phyloP scores from a whole-genome alignment of 148 eudicot genomes.

The Silene latifolia region DNA sequence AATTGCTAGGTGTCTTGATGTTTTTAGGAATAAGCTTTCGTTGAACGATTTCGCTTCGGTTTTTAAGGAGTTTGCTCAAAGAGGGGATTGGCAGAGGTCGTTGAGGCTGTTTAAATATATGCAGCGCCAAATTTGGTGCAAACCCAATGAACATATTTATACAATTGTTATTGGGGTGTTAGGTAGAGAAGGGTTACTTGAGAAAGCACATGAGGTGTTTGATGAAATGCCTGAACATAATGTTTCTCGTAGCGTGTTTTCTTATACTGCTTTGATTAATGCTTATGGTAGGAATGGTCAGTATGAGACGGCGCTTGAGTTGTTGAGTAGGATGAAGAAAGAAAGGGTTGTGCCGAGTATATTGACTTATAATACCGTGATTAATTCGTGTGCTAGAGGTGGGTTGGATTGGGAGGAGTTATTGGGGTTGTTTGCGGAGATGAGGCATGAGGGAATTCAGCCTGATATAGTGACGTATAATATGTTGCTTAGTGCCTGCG shows the following conservation, averaged over 20 bases:
- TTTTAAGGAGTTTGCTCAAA: conserved; percentile 80
- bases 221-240: conserved; percentile 77
- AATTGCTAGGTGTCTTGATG: conserved; percentile 82
- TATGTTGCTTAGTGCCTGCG: conserved; percentile 83
- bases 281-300: conserved; percentile 87
- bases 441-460: conserved; percentile 94
- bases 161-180: conserved; percentile 69
- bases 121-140: conserved; percentile 97
- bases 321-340: conserved; percentile 69
- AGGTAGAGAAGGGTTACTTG: conserved; percentile 86
- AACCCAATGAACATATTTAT: conserved; percentile 88
- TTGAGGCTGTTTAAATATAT: conserved; percentile 85
- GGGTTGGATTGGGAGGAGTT: conserved; percentile 94
- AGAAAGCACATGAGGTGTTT: conserved; percentile 69
- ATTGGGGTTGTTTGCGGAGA: conserved; percentile 85
- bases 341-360: conserved; percentile 70
- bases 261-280: conserved; percentile 82
- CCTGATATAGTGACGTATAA: conserved; percentile 95
- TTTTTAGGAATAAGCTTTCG: conserved; percentile 73
- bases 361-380: conserved; percentile 87
- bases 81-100: conserved; percentile 95
- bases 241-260: conserved; percentile 65
- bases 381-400: conserved; percentile 84
- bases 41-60: conserved; percentile 70
- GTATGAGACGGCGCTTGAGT: conserved; percentile 63